Base-by-base conservation (phyloP, 2,329 filamentous ascomycete species). In the Hymenoscyphus fraxineus region DNA sequence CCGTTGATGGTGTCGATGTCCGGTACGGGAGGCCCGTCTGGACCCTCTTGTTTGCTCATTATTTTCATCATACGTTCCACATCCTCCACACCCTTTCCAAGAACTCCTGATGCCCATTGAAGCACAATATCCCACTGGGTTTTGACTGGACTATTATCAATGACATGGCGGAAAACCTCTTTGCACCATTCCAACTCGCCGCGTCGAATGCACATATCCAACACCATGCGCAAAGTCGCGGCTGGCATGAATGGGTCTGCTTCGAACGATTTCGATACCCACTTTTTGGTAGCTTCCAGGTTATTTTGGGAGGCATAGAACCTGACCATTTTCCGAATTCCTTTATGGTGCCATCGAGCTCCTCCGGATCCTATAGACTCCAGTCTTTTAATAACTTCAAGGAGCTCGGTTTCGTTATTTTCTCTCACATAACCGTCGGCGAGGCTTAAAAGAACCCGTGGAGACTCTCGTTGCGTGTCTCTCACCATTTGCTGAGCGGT, bases 1-100 rank as follows among this genome's bases (percentile, higher is more conserved):
- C 81, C 79, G 73, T 98, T 96, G 71, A 98, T 87, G 6, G 90
- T 92, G 2, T 83, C 78, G 6, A 87, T 87, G 62, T 91, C 88
- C 0, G 92, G 86, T 6, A 80, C 76, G 2, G 83, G 69, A 16
- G 78, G 77, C 63, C 80, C 74, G 64, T 82, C 76, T 66, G 81
- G 75, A 61, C 78, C 72, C 66, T 80, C 82, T 59, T 81, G 78
- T 12, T 80, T 77, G n/a, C 80, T 76, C 82, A 92, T 88, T 22
- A 88, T 81, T 55, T 84, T 80, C 65, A 95, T 84, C 85, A 93
- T 92, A 68, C 87, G 85, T 63, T 86, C 83, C 65, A 93, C 82
- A 73, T 92, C 87, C 75, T 92, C 86, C 0, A 90, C 85, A 1
- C 87, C 86, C 73, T 88, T 90, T 22, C 88, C 90, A 62, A 83